These are phyloP conservation scores for Colletotrichum sansevieriae DNA, from an alignment of 2,329 filamentous ascomycete species.

Conservation along the genomic window DNA sequence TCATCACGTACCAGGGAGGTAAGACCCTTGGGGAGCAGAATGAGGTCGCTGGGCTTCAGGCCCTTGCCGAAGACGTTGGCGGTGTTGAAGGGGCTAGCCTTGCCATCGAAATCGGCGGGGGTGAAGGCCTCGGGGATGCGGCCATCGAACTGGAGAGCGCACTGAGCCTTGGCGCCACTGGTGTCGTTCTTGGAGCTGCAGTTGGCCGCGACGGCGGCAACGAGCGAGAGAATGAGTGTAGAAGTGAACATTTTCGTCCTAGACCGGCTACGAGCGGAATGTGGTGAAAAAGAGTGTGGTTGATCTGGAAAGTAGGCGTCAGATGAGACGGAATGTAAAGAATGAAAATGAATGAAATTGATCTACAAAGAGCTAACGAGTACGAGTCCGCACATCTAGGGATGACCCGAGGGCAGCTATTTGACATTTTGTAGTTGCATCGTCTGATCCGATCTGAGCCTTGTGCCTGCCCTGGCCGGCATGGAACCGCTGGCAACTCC, in stretches of 20 bases:
- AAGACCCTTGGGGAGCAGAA: conserved; percentile 59
- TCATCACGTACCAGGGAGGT: conserved; percentile 54
- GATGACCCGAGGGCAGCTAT: conserved; percentile 19
- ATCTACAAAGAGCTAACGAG: conserved; percentile 18
- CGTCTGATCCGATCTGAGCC: conserved; percentile 28
- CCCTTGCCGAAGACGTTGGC: conserved; percentile 65
- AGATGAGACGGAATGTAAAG: conserved; percentile 38
- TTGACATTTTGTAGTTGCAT: conserved; percentile 30
- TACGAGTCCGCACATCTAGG: not conserved
- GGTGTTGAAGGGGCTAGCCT: conserved; percentile 62
- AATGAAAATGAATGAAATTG: conserved; percentile 34
- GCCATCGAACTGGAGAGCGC: conserved; percentile 60
- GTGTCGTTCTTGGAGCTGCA: conserved; percentile 31
- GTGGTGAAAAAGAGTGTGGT: conserved; percentile 34
- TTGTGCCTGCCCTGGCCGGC: not conserved
- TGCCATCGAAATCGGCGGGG: conserved; percentile 58
- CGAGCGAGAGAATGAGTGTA: conserved; percentile 34
- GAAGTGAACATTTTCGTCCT: conserved; percentile 40
- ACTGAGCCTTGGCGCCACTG: conserved; percentile 47
- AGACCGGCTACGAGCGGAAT: conserved; percentile 37
- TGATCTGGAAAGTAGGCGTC: conserved; percentile 10
- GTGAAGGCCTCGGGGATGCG: conserved; percentile 56
- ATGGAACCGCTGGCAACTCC: conserved; percentile 13
- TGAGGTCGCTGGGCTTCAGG: conserved; percentile 63
- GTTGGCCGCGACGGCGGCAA: conserved; percentile 31